Base-by-base conservation (phyloP, 208 protist genomes). In the Trypanosoma conorhini region DNA sequence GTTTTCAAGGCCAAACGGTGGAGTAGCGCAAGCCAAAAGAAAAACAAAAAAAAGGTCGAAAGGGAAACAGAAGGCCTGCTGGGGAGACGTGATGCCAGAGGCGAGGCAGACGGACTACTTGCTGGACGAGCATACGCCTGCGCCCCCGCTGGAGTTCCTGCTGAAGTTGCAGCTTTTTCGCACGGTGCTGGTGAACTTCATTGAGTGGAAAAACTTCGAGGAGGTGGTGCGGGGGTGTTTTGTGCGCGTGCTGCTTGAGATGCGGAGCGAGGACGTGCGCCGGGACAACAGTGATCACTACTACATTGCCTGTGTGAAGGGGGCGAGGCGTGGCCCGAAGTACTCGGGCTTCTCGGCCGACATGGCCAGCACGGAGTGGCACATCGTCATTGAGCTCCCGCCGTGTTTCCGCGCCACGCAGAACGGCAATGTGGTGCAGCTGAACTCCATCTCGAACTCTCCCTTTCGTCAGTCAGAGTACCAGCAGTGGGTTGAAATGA, bases 401-500 rank as follows among this genome's bases (percentile, higher is more conserved):
- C 87, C 86, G 40, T 94, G 88, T 65, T 94, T 97, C 69, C 79
- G 88, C 24, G 83, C 87, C 2, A 93, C 88, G 22, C 83, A 83
- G 61, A 96, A 95, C 67, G 87, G 86, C 42, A 94, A 93, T 69
- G 79, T 94, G 0, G 87, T 97, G 66, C 93, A 97, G 78, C 77
- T 97, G 28, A 97, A 96, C 70, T 95, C 89, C 52, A 94, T 97
- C 61, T 95, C 88, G 7, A 97, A 97, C 81, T 92, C 86, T 3
- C 87, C 86, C 0, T 97, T 97, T 62, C 77, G 82, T 3, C 76
- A 77, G 59, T 79, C 76, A 5, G 93, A 97, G 86, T 97, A 97
- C 70, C 80, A 95, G 62, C 76, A 83, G 57, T 97, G 93, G 91
- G 73, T 91, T 28, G 76, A 90, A 46, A 89, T 91, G 82, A 85